Base-by-base conservation (phyloP, 2,329 filamentous ascomycete genomes). In the Trematosphaeria pertusa region DNA sequence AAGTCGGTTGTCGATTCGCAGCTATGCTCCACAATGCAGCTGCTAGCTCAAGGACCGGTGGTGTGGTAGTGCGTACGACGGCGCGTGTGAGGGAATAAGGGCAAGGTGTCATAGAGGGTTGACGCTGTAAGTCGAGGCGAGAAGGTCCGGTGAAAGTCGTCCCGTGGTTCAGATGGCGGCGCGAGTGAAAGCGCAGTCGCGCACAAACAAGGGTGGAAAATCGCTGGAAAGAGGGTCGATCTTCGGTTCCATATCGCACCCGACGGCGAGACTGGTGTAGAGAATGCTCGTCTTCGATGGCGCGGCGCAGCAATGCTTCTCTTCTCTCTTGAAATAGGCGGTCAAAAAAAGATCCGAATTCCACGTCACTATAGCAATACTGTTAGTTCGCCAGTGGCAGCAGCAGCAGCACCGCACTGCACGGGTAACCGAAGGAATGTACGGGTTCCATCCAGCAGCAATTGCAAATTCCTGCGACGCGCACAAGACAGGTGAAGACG, bases 161-260 rank as follows among this genome's bases (percentile, higher is more conserved):
- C n/a, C 38, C 37, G 37, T 37, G 32, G 44, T 37, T 52, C 34
- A 43, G 30, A 37, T 30, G 32, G 41, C 38, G 20, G 50, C 35
- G 14, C 19, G 18, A 40, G 7, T 4, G 15, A 17, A 20, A n/a
- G 33, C n/a, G 15, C 3, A 6, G 54, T 54, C 54, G 57, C 58
- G 58, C 46, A 58, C 48, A 50, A 64, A 69, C 12, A 62, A 39
- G 7, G 66, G 65, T 35, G 67, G 63, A 36, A 63, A 70, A 52
- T 70, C 67, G 60, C 64, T 70, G 54, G 65, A 59, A 39, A 69
- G 64, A 60, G 67, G 64, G 37, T 69, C 65, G 45, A 40, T 38
- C 48, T 68, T 64, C 21, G 64, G 69, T 53, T 67, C 69, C 69
- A 71, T 71, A 40, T 58, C 61, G 59, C 44, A 48, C 33, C 35